Evolutionary conservation across 768 basidiomycete genomes (phyloP), one percentile per base, ranked within the genome.

Genomic region (Podaxis sp.): DNA sequence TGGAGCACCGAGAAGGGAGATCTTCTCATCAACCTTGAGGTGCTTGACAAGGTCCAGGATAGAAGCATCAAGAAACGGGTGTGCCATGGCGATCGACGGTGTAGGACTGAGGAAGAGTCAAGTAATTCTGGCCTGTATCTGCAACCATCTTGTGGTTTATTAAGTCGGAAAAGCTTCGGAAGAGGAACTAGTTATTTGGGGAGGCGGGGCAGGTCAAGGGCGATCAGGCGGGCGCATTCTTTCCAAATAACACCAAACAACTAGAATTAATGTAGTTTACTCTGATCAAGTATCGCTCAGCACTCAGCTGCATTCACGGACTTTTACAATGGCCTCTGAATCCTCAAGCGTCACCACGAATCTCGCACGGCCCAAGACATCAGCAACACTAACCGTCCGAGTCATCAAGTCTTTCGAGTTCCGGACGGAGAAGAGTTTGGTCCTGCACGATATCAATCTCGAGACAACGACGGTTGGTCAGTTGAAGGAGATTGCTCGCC

Each of bases 391-490:
- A 60, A 98, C 96, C 5, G 73, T 98, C 52, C 87, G 96, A 35
- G 82, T 98, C 63, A 92, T 99, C 77, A 99, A 99, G 71, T 94
- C 92, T 18, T 96, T 99, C 71, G 87, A 86, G 69, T 98, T 86
- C 73, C 84, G 96, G 58, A 98, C 95, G 57, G 90, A 93, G 70
- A 89, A 88, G 66, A 88, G 85, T 69, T 82, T 98, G 64, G 88
- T 99, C 55, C 79, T 98, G 54, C 90, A 87, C 68, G 79, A 89
- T 65, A 67, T 95, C 62, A 85, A 99, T 70, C 85, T 97, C 63
- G 85, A 87, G 65, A 77, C 77, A 1, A 87, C 82, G n/a, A 94
- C 93, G 1, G 88, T 95, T 23, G 87, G 84, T 13, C 76, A 82
- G 64, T 80, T 99, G 62, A 95, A 95, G 76, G 82, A 89, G 35